Evolutionary conservation across 2,329 filamentous ascomycete genomes (phyloP).

Genomic region (Fulvia fulva): DNA sequence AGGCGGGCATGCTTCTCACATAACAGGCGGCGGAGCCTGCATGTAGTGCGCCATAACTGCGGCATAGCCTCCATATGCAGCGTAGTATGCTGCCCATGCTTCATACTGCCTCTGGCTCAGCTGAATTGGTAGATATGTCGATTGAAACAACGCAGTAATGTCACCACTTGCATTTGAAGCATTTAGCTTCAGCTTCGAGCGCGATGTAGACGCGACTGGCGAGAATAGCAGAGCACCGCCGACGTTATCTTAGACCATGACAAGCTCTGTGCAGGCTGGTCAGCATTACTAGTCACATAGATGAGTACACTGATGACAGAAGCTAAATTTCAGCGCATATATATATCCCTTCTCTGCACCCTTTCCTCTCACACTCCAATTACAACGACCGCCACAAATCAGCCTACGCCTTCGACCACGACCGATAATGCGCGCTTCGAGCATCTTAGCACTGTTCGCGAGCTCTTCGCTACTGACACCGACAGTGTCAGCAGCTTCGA

Average conservation of each 20-base stretch:
- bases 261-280: background rate
- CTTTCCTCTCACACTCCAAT: background rate
- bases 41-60: slow-evolving; percentile 24
- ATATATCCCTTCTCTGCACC: no score
- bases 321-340: background rate
- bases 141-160: no score
- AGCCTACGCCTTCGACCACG: no score
- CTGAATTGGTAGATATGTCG: slow-evolving; percentile 28
- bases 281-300: background rate
- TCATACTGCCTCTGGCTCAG: slow-evolving; percentile 28
- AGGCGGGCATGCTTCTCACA: no score
- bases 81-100: slow-evolving; percentile 78
- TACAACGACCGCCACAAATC: background rate
- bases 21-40: no score
- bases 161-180: background rate
- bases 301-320: background rate
- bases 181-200: background rate
- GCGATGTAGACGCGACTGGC: background rate
- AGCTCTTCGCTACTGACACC: background rate
- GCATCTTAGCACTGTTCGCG: background rate
- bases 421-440: background rate
- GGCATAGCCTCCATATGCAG: slow-evolving; percentile 73
- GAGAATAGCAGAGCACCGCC: background rate
- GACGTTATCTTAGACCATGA: background rate
- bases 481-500: background rate